Base-by-base conservation (phyloP, 2,329 filamentous ascomycete species). In the Cladophialophora psammophila region DNA sequence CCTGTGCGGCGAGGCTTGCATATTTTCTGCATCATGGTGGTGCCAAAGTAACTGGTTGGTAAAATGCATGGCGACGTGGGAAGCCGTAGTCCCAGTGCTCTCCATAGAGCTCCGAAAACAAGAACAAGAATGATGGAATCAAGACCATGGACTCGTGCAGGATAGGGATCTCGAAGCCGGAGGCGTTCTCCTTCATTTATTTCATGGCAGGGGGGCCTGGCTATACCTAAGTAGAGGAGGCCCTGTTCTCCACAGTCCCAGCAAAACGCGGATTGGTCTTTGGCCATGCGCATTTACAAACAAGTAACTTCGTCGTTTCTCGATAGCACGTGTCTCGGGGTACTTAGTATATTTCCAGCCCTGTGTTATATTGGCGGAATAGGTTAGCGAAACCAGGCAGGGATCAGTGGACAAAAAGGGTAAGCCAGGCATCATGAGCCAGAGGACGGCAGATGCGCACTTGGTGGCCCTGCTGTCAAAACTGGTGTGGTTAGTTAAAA, bases 11-110 rank as follows among this genome's bases (percentile, higher is more conserved):
- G 18, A 36, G 3, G 54, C 10, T 12, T 36, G 32, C 34, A 60
- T 48, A 35, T 50, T 65, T 31, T 50, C 56, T 35, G 55, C 55
- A 34, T 59, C 50, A 38, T 65, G 63, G 13, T 58, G 56, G 36
- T 60, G 40, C 35, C 56, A 65, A 38, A 59, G 38, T 12, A 59
- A 20, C n/a, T 59, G 35, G 38, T 45, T 59, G n/a, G 12, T 38
- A 26, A 13, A 4, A 42, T 8, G 35, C 12, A 18, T 8, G 3
- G 20, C 12, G 2, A 10, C 20, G n/a, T n/a, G 34, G 7, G 34
- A 35, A n/a, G 34, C 8, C 31, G n/a, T 42, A 35, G 15, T 31
- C 35, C n/a, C 10, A 26, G 56, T 59, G 18, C 38, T 40, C 36
- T 40, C 36, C 56, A 59, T 59, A 32, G 34, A 42, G 10, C 12